Evolutionary conservation across 2,329 filamentous ascomycete species (phyloP).

Genomic region (Aspergillus candidus): DNA sequence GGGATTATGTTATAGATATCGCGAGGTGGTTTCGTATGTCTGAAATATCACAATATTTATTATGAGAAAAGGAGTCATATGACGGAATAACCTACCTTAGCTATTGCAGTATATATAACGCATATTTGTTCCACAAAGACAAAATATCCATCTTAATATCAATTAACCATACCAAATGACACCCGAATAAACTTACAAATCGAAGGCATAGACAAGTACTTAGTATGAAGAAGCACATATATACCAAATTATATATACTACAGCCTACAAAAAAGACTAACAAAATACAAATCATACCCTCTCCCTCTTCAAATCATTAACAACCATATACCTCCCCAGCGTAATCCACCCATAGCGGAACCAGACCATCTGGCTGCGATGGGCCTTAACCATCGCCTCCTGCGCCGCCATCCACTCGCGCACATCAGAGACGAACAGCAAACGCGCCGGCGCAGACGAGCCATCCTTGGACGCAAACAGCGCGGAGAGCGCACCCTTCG

Average conservation of each 20-base stretch:
- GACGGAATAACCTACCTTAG: too few species aligned
- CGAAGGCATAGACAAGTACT: too few species aligned
- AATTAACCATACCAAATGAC: too few species aligned
- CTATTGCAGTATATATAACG: too few species aligned
- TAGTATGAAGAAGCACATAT: too few species aligned
- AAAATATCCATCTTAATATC: too few species aligned
- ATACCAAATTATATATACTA: neutral
- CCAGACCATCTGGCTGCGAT: constrained; percentile 97
- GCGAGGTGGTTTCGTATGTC: too few species aligned
- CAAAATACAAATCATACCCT: constrained; percentile 30
- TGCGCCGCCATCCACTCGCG: constrained; percentile 62
- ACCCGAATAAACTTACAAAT: too few species aligned
- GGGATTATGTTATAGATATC: too few species aligned
- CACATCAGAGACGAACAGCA: constrained; percentile 68
- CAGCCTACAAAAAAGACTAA: neutral
- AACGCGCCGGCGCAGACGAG: constrained; percentile 52
- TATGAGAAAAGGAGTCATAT: too few species aligned
- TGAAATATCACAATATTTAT: too few species aligned
- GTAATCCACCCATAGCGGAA: constrained; percentile 95
- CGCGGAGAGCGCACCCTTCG: constrained; percentile 46
- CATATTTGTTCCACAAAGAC: too few species aligned
- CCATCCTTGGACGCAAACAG: constrained; percentile 39
- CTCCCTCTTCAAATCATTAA: constrained; percentile 74
- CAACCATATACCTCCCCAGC: constrained; percentile 86
- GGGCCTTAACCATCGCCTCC: constrained; percentile 80